Evolutionary conservation across 1,284 basidiomycete species (phyloP).

Genomic region (Fistulinella staudtii): DNA sequence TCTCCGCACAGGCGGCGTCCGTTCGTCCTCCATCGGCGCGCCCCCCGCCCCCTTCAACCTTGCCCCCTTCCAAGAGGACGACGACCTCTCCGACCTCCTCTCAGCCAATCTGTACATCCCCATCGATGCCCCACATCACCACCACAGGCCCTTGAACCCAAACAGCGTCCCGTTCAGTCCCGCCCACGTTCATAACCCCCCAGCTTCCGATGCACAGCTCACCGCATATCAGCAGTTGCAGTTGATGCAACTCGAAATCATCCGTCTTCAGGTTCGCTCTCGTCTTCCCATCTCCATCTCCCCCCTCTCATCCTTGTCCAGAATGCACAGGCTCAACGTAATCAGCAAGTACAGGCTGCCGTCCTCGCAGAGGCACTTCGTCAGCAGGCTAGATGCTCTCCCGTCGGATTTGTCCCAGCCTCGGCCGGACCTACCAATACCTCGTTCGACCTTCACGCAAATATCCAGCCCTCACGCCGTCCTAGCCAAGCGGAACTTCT

Average conservation of each 20-base stretch:
- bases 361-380: constrained; percentile 59
- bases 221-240: constrained; percentile 68
- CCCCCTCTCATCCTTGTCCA: constrained; percentile 7
- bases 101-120: constrained; percentile 49
- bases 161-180: constrained; percentile 58
- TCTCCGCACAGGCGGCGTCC: constrained; percentile 81
- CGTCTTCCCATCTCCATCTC: constrained; percentile 2
- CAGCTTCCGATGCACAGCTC: constrained; percentile 41
- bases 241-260: constrained; percentile 75
- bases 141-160: constrained; percentile 49
- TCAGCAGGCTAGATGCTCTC: constrained; percentile 55
- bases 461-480: constrained; percentile 55
- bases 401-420: constrained; percentile 53
- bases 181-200: constrained; percentile 33
- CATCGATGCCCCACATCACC: constrained; percentile 64
- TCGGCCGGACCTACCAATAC: constrained; percentile 63
- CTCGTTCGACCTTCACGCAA: constrained; percentile 58
- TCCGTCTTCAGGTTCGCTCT: constrained; percentile 67
- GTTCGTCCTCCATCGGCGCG: constrained; percentile 56
- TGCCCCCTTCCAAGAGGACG: constrained; percentile 44
- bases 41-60: constrained; percentile 58
- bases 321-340: constrained; percentile 37
- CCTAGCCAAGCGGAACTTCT: constrained; percentile 62
- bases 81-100: constrained; percentile 56
- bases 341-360: constrained; percentile 44